These are phyloP conservation scores for Microbotryum intermedium DNA, from an alignment of 1,284 basidiomycete species.

Conservation along the genomic window DNA sequence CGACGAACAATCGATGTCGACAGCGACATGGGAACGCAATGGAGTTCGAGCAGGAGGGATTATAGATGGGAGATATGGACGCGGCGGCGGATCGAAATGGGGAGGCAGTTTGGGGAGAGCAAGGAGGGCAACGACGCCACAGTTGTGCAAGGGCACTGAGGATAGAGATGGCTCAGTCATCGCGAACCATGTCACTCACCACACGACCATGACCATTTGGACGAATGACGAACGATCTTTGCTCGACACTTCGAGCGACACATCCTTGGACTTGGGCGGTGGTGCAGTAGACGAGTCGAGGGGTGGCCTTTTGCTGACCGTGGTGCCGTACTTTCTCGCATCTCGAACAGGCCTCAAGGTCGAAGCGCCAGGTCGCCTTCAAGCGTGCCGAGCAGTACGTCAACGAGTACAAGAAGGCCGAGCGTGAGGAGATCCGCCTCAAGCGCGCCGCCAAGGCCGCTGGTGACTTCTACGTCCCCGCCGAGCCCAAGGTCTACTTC, in stretches of 20 bases:
- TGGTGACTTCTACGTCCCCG: slow-evolving; percentile 95
- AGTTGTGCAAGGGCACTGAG: too few species aligned
- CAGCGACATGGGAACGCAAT: too few species aligned
- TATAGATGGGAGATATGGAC: too few species aligned
- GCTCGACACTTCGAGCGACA: not conserved
- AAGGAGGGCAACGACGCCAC: too few species aligned
- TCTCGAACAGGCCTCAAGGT: slow-evolving; percentile 60
- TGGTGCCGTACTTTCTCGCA: not conserved
- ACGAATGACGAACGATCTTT: not conserved
- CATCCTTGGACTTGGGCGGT: not conserved
- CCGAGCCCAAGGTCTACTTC: slow-evolving; percentile 95
- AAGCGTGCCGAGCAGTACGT: slow-evolving; percentile 98
- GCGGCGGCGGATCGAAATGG: too few species aligned
- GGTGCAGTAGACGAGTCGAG: slow-evolving; percentile 1
- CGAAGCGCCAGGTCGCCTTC: slow-evolving; percentile 96
- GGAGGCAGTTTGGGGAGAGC: too few species aligned
- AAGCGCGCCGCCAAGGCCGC: slow-evolving; percentile 85
- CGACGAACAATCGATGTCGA: too few species aligned
- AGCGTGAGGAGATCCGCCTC: slow-evolving; percentile 94
- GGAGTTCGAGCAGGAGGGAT: too few species aligned
- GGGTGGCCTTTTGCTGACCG: slow-evolving; percentile 10
- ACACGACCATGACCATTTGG: too few species aligned
- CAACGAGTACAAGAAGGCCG: slow-evolving; percentile 86
- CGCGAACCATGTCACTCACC: too few species aligned
- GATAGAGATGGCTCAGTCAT: too few species aligned